phyloP scores from a whole-genome alignment of 306 rosid species.

The Pueraria montana region DNA sequence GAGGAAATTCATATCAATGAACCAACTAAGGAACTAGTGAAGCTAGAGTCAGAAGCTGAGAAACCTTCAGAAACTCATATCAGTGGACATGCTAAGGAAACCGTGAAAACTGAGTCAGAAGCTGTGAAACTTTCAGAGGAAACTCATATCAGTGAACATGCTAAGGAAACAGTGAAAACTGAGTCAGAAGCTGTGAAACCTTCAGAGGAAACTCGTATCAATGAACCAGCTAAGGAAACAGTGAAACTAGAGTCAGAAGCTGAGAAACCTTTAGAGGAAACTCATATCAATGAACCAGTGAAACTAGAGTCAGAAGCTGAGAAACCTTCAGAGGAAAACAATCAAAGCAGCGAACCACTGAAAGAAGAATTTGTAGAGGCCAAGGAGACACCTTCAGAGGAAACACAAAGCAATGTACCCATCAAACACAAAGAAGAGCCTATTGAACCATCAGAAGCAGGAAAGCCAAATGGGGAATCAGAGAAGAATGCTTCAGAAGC shows the following conservation, averaged over 20 bases:
- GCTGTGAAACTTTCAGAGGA: not conserved
- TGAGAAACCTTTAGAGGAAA: not conserved
- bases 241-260: constrained; percentile 3
- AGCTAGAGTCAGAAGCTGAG: constrained; percentile 7
- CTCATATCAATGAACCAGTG: not conserved
- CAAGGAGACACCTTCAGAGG: not conserved
- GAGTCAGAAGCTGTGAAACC: not conserved
- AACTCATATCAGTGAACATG: too few relatives aligned
- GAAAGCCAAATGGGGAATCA: not conserved
- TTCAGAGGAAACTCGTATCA: not conserved
- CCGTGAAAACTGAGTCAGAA: constrained; percentile 13
- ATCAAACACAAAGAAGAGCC: constrained; percentile 24
- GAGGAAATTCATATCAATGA: not conserved
- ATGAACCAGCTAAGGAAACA: not conserved
- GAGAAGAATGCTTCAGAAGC: constrained; percentile 7
- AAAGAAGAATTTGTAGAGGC: constrained; percentile 14
- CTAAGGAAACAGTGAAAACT: too few relatives aligned
- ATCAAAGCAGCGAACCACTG: not conserved
- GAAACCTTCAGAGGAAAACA: constrained; percentile 2
- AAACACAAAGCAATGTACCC: constrained; percentile 21
- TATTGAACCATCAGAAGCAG: not conserved
- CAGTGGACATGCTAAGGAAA: not conserved
- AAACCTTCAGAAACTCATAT: not conserved
- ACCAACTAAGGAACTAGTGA: not conserved
- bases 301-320: not conserved